Conservation (phyloP, 192 early-diverging fungal genomes). For the Coemansia sp. region DNA sequence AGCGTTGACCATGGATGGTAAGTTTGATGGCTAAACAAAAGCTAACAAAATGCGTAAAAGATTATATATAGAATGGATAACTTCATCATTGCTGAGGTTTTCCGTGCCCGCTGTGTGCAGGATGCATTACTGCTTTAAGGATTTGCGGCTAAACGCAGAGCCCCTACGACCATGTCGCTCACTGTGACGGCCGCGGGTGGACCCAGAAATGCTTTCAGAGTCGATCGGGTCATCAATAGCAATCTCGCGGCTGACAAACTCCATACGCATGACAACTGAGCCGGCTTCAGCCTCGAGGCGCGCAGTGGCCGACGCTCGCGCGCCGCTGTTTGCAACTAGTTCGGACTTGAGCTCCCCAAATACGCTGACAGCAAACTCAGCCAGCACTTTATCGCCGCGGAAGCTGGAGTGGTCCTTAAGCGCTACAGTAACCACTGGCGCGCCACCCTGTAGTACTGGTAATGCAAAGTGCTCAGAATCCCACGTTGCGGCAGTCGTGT, state of each 20-base stretch:
- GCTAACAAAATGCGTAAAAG: no score
- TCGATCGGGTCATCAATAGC: conserved; percentile 19
- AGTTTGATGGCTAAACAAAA: no score
- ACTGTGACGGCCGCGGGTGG: conserved; percentile 17
- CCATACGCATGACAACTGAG: conserved; percentile 17
- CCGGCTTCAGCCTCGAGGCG: conserved; percentile 18
- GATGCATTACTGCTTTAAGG: conserved; percentile 11
- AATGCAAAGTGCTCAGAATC: conserved; percentile 29
- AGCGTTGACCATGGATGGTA: no score
- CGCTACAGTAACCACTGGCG: conserved; percentile 23
- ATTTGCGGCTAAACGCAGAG: conserved; percentile 51
- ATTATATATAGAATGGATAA: no score
- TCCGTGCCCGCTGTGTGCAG: no score
- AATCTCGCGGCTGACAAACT: conserved; percentile 22
- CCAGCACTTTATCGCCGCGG: conserved; percentile 48
- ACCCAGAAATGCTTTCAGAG: conserved; percentile 30
- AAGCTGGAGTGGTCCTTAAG: conserved; percentile 54
- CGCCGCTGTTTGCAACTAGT: conserved; percentile 24
- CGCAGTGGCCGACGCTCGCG: conserved; percentile 4
- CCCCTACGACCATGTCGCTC: conserved; percentile 42
- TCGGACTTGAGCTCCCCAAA: conserved; percentile 41
- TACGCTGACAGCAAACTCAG: conserved; percentile 25
- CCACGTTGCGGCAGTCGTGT: conserved; percentile 22
- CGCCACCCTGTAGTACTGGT: conserved; percentile 46
- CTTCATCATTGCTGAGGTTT: no score